Base-by-base conservation (phyloP, 2,329 filamentous ascomycete genomes). In the Colletotrichum sp. region DNA sequence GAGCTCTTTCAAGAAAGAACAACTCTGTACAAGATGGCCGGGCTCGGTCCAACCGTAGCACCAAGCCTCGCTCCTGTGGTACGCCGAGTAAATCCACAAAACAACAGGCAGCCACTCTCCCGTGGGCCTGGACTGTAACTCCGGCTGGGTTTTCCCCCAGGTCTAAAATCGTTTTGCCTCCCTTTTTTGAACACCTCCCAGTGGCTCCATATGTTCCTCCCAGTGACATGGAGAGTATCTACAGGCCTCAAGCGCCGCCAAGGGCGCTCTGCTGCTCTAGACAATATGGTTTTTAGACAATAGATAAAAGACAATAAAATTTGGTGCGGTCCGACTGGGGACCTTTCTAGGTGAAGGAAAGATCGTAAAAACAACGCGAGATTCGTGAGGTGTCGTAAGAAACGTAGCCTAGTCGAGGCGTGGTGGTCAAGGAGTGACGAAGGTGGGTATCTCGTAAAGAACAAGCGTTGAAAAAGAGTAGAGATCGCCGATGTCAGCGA, bases 381-480 rank as follows among this genome's bases (percentile, higher is more conserved):
- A 16, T 26, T 75, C 75, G 64, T 76, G 9, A 77, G 26, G 59
- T 65, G 55, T 76, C 72, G 60, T 76, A 70, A 71, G 67, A 77
- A 70, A 76, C 72, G 64, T 77, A 21, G 68, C 71, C 72, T 68
- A n/a, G 57, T 55, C 26, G 18, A 67, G 72, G 76, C 72, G 67
- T 72, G 68, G 30, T 57, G 62, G 21, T 72, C 12, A 76, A 77
- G 28, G 72, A 77, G 76, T 67, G 72, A 68, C 59, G 59, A 44
- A 55, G 79, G 80, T 81, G 70, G 80, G 81, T 82, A 82, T 82
- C 81, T 80, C 76, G 34, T 73, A 34, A 65, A 68, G 32, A 60
- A 69, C 13, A 73, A 39, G 64, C 34, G 64, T 24, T 26, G 60
- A 72, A 60, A 71, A 76, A 71, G 36, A 36, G 60, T 64, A 68